Percentiles rank a stretch among this genome's conserved stretches.
Evolutionary conservation across 129 eudicot genomes (phyloP).

Genomic region (Ambrosia artemisiifolia): DNA sequence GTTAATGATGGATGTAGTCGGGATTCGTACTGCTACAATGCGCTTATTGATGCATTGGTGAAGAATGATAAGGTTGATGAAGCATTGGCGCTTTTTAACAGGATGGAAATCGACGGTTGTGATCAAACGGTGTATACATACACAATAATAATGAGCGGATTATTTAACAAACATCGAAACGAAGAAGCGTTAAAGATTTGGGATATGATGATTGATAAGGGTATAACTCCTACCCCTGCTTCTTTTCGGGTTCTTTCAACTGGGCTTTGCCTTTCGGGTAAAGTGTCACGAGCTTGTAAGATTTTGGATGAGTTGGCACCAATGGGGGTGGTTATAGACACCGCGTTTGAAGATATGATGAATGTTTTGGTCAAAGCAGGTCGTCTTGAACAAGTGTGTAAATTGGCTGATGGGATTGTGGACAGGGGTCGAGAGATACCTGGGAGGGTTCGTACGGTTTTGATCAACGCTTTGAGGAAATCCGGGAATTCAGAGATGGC

Average conservation of each 20-base stretch:
- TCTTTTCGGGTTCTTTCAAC: constrained; percentile 78
- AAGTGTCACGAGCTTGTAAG: constrained; percentile 84
- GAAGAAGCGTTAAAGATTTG: constrained; percentile 82
- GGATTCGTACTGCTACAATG: constrained; percentile 90
- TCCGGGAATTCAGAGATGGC: constrained; percentile 84
- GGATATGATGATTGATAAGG: constrained; percentile 92
- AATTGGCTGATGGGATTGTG: constrained; percentile 84
- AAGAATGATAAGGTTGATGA: constrained; percentile 66
- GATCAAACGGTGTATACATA: constrained; percentile 86
- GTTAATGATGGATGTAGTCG: constrained; percentile 59
- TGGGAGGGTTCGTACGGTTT: constrained; percentile 76
- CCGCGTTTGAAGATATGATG: constrained; percentile 87
- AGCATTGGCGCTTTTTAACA: constrained; percentile 51
- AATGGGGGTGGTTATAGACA: constrained; percentile 81
- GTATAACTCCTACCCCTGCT: constrained; percentile 82
- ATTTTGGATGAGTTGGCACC: constrained; percentile 92
- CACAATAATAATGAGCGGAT: constrained; percentile 69
- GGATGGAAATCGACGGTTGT: constrained; percentile 88
- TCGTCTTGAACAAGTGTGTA: constrained; percentile 82
- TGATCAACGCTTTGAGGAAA: constrained; percentile 93
- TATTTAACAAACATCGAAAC: constrained; percentile 67
- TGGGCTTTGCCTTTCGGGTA: constrained; percentile 90
- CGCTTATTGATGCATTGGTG: constrained; percentile 61
- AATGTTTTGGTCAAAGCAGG: constrained; percentile 82
- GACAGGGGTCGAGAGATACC: constrained; percentile 90